Evolutionary conservation across 192 early-diverging fungal species (phyloP).

Genomic region (Coemansia sp.): DNA sequence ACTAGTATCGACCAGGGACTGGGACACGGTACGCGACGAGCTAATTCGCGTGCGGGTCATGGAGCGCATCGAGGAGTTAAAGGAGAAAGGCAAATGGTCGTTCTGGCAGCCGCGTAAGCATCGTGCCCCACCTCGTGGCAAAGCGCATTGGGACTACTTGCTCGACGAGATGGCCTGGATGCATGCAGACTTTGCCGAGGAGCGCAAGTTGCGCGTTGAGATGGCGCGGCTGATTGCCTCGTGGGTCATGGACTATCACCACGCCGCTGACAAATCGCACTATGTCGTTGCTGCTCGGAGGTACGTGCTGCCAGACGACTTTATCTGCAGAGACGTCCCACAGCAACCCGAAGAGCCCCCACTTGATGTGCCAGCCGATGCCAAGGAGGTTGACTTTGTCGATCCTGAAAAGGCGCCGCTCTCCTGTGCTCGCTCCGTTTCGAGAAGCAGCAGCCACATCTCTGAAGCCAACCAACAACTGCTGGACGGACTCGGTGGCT

Average conservation of each 20-base stretch:
- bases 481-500: background rate
- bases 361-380: background rate
- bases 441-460: slow-evolving; percentile 4
- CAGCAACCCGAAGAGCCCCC: background rate
- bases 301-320: slow-evolving; percentile 20
- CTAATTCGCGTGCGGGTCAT: slow-evolving; percentile 47
- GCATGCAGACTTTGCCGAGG: slow-evolving; percentile 57
- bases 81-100: slow-evolving; percentile 53
- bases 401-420: background rate
- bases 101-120: slow-evolving; percentile 58
- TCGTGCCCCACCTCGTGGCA: slow-evolving; percentile 53
- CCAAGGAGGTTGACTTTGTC: background rate
- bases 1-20: slow-evolving; percentile 42
- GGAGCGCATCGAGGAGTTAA: slow-evolving; percentile 57
- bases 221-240: slow-evolving; percentile 41
- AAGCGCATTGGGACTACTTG: slow-evolving; percentile 60
- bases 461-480: slow-evolving; percentile 5
- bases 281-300: slow-evolving; percentile 37
- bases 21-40: slow-evolving; percentile 56
- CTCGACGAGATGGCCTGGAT: slow-evolving; percentile 59
- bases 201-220: slow-evolving; percentile 53
- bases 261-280: slow-evolving; percentile 43
- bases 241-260: slow-evolving; percentile 60
- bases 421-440: background rate
- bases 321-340: slow-evolving; percentile 13